A percentile compares a stretch with the other conserved stretches of the same genome.
Evolutionary conservation across 208 protist species (phyloP).

Genomic region (Phytomonas sp.): DNA sequence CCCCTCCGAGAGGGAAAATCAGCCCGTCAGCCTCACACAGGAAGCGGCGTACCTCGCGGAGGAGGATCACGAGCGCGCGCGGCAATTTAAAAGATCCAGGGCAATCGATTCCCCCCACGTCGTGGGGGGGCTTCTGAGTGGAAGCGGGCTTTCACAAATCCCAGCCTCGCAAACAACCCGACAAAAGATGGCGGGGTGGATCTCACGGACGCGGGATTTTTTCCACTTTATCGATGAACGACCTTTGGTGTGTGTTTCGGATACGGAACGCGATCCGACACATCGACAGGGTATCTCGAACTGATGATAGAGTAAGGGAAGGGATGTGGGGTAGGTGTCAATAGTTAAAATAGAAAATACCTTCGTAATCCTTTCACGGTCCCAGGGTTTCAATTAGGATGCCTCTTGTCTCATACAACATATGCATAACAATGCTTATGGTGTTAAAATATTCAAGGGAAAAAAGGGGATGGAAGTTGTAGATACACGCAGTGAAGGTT

Average conservation of each 20-base stretch:
- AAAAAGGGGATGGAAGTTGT: too few species aligned
- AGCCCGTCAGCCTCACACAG: conserved; percentile 22
- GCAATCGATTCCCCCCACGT: background rate
- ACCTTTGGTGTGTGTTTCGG: conserved; percentile 13
- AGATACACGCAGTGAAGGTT: too few species aligned
- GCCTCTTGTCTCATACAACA: too few species aligned
- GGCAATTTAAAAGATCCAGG: background rate
- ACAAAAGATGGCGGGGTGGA: conserved; percentile 36
- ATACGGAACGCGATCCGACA: too few species aligned
- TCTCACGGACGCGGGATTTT: conserved; percentile 33
- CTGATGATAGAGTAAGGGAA: too few species aligned
- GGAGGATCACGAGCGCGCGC: conserved; percentile 9
- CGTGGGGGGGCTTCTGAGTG: background rate
- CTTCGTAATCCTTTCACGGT: too few species aligned
- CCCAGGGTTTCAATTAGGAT: too few species aligned
- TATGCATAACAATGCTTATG: too few species aligned
- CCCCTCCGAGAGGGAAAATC: background rate
- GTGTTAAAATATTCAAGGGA: too few species aligned
- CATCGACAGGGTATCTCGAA: too few species aligned
- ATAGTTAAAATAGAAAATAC: too few species aligned
- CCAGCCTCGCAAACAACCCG: conserved; percentile 1
- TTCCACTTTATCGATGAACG: conserved; percentile 60
- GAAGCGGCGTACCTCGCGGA: conserved; percentile 23
- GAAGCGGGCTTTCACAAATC: background rate
- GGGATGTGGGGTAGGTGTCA: too few species aligned